Evolutionary conservation across 352 stramenopile genomes (phyloP).

Genomic region (Pythium utonaiense): DNA sequence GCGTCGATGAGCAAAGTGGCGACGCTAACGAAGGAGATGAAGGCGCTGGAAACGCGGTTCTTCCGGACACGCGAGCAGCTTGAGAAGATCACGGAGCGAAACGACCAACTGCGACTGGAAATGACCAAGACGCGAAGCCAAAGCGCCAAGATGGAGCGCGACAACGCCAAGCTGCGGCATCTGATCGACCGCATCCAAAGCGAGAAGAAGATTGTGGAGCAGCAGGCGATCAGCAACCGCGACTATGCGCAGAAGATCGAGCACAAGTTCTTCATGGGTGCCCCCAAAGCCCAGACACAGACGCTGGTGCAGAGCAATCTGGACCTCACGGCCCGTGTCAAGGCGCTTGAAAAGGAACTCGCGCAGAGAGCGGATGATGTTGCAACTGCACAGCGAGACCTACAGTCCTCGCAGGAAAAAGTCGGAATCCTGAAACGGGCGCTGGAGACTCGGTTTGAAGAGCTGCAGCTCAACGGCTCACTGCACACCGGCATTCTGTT

Average conservation of each 20-base stretch:
- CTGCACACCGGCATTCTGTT: slow-evolving; percentile 74
- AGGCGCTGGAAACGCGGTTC: slow-evolving; percentile 69
- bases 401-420: slow-evolving; percentile 45
- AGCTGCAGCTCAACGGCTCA: slow-evolving; percentile 61
- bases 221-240: slow-evolving; percentile 75
- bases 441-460: slow-evolving; percentile 64
- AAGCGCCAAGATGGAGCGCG: slow-evolving; percentile 46
- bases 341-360: slow-evolving; percentile 33
- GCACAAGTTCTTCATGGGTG: slow-evolving; percentile 75
- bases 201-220: slow-evolving; percentile 74
- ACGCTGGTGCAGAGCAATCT: slow-evolving; percentile 64
- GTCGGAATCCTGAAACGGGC: slow-evolving; percentile 68
- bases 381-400: slow-evolving; percentile 25
- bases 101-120: slow-evolving; percentile 49
- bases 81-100: slow-evolving; percentile 66
- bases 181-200: slow-evolving; percentile 68
- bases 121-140: slow-evolving; percentile 37
- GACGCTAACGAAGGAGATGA: slow-evolving; percentile 63
- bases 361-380: slow-evolving; percentile 26
- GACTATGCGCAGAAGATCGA: slow-evolving; percentile 87
- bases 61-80: slow-evolving; percentile 70
- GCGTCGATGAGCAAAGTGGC: slow-evolving; percentile 45
- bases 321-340: slow-evolving; percentile 44
- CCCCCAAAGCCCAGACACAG: slow-evolving; percentile 46
- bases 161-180: slow-evolving; percentile 61